Percentiles rank a stretch among this genome's conserved stretches.
These are phyloP conservation scores for Heliamphora pulchella DNA, from an alignment of 179 eudicot species.

Conservation along the genomic window DNA sequence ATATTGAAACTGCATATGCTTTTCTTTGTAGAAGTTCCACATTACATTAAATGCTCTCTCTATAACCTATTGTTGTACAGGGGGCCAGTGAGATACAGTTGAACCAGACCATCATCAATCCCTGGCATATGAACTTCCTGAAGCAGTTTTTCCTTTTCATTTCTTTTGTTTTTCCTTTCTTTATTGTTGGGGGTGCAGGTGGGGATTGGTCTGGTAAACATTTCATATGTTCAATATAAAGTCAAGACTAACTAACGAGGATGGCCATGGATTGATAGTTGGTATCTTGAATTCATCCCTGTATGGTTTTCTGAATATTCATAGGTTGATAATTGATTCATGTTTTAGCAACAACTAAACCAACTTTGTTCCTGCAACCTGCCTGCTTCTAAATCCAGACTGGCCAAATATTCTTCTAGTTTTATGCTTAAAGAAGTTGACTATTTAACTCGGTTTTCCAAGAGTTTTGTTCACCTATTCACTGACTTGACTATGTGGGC, in stretches of 20 bases:
- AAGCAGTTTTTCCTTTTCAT: not conserved
- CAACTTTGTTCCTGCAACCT: not conserved
- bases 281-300: not conserved
- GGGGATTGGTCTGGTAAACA: not conserved
- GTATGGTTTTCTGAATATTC: not conserved
- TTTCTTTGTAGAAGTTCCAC: not conserved
- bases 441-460: not conserved
- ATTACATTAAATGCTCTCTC: not conserved
- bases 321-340: not conserved
- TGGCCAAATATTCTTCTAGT: not conserved
- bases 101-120: not conserved
- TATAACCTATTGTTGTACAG: not conserved
- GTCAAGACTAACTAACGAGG: not conserved
- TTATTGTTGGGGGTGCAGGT: not conserved
- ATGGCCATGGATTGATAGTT: not conserved
- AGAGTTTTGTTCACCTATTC: not conserved
- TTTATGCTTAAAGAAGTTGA: not conserved
- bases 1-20: not conserved
- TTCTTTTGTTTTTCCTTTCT: not conserved
- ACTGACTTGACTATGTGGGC: not conserved
- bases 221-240: not conserved
- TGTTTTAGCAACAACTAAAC: not conserved
- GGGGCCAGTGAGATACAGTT: not conserved
- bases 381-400: not conserved
- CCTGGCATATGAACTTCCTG: not conserved